phyloP scores from a whole-genome alignment of 805 yeast genomes.

The Pichia phayaonensis region DNA sequence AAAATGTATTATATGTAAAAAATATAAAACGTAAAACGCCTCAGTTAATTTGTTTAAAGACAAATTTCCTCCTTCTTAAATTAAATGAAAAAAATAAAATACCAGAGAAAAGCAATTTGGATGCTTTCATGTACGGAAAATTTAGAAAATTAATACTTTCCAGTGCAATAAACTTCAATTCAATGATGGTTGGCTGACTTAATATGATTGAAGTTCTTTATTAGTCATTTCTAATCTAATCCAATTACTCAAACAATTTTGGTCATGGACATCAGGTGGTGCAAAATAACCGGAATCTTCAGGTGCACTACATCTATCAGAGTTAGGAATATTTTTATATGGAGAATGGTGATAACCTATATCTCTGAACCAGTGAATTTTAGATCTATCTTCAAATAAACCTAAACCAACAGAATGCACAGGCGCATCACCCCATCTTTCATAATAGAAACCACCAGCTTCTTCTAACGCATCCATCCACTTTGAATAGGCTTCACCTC shows the following conservation, averaged over 20 bases:
- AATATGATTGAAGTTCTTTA: conserved; percentile 24
- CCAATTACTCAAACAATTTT: conserved; percentile 31
- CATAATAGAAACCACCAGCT: conserved; percentile 82
- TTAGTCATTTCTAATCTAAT: conserved; percentile 31
- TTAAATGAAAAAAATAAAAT: too few species aligned
- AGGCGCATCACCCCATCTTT: conserved; percentile 93
- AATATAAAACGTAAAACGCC: too few species aligned
- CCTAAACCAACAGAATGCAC: conserved; percentile 74
- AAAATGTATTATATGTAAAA: too few species aligned
- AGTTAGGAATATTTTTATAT: conserved; percentile 71
- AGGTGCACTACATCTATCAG: conserved; percentile 37
- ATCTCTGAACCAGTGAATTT: conserved; percentile 82
- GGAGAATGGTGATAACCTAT: conserved; percentile 75
- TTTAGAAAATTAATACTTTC: too few species aligned
- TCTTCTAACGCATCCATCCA: conserved; percentile 63
- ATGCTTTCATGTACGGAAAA: too few species aligned
- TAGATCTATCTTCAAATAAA: conserved; percentile 60
- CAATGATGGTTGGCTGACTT: too few species aligned
- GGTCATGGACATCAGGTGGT: conserved; percentile 27
- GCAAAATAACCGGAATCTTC: conserved; percentile 29
- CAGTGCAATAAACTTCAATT: too few species aligned
- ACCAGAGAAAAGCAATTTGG: too few species aligned
- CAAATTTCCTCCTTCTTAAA: too few species aligned
- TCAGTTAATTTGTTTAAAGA: too few species aligned
- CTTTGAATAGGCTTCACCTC: conserved; percentile 58